Evolutionary conservation across 2,329 filamentous ascomycete genomes (phyloP).

Genomic region (Neopestalotiopsis sp.): DNA sequence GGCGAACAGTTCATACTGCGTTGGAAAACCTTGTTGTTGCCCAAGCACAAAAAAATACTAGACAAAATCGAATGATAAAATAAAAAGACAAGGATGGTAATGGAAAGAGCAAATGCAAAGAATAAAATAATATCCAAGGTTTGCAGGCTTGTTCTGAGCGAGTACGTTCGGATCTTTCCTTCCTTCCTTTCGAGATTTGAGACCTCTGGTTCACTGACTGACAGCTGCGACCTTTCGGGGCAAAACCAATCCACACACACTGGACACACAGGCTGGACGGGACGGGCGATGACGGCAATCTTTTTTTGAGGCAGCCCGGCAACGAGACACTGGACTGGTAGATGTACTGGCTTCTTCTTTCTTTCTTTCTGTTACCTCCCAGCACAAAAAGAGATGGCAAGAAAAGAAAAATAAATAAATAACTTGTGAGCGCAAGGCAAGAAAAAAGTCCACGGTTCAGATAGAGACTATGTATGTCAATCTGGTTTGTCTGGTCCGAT

Average conservation of each 20-base stretch:
- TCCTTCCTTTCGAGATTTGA: background rate
- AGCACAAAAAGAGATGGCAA: background rate
- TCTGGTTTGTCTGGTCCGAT: background rate
- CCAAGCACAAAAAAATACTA: background rate
- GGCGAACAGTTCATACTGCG: background rate
- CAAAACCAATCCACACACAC: background rate
- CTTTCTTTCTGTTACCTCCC: background rate
- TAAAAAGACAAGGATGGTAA: background rate
- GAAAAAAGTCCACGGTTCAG: background rate
- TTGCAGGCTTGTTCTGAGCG: background rate
- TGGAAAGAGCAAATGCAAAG: background rate
- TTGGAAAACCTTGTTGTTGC: background rate
- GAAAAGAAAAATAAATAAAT: background rate
- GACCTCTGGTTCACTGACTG: background rate
- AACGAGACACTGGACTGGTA: background rate
- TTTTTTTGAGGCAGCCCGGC: slow-evolving; percentile 1
- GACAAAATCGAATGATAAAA: too few relatives aligned
- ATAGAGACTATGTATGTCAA: background rate
- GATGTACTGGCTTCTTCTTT: background rate
- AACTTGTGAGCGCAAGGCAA: background rate
- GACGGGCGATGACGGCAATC: slow-evolving; percentile 6
- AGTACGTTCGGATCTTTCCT: background rate
- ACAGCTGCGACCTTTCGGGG: background rate
- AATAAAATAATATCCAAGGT: background rate
- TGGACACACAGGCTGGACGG: background rate